phyloP scores from a whole-genome alignment of 257 asterid genomes.

The Solanum okadae region DNA sequence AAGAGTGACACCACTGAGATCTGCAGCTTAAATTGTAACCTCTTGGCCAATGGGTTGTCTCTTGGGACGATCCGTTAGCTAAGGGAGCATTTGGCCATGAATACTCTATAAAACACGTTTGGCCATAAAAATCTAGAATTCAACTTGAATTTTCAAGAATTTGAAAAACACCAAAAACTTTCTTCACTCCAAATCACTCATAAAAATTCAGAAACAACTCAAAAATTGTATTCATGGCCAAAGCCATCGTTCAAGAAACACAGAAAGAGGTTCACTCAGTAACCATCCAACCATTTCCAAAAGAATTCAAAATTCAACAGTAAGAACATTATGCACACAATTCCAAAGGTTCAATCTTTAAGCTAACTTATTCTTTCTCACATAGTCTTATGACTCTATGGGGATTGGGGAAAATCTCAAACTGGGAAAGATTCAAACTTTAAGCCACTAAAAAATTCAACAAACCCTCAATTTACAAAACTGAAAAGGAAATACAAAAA shows the following conservation, averaged over 20 bases:
- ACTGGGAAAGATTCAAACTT: neutral
- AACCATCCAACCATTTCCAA: neutral
- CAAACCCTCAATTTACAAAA: neutral
- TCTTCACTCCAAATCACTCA: neutral
- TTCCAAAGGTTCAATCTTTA: neutral
- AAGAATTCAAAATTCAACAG: neutral
- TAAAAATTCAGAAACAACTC: neutral
- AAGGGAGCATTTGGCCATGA: neutral
- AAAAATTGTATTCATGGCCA: neutral
- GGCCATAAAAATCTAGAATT: neutral
- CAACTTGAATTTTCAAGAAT: neutral
- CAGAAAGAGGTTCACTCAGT: neutral
- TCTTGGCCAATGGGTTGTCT: neutral
- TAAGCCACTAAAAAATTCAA: neutral
- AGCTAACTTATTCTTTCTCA: neutral
- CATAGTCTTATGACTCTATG: neutral
- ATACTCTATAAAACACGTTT: neutral
- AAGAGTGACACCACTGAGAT: neutral
- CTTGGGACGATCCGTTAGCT: neutral
- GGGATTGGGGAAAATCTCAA: neutral
- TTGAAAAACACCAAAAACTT: neutral
- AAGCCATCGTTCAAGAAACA: neutral
- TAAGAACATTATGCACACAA: neutral
- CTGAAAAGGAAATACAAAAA: neutral
- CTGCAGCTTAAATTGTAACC: neutral